Conservation (phyloP, 441 rosid species). For the Flueggea neowawraea region DNA sequence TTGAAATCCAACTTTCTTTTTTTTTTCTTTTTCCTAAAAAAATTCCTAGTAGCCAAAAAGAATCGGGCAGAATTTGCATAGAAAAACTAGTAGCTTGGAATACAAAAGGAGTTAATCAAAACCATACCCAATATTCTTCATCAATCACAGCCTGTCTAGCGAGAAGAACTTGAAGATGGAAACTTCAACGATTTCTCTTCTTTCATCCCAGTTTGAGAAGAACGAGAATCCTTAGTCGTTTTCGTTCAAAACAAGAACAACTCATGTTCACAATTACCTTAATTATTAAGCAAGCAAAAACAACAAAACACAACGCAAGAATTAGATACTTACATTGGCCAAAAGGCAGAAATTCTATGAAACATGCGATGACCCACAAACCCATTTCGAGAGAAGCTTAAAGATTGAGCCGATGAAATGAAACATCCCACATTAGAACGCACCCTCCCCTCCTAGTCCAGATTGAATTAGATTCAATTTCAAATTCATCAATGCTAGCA, state of each 20-base stretch:
- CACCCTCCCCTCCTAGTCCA: too few relatives aligned
- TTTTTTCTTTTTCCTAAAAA: too few relatives aligned
- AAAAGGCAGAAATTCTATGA: slow-evolving; percentile 26
- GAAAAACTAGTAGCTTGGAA: not conserved
- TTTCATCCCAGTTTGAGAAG: slow-evolving; percentile 33
- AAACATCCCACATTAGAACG: slow-evolving; percentile 13
- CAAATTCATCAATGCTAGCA: not conserved
- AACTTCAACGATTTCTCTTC: slow-evolving; percentile 37
- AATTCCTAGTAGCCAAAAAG: too few relatives aligned
- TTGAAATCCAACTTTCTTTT: too few relatives aligned
- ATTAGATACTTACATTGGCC: slow-evolving; percentile 37
- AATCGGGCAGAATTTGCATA: too few relatives aligned
- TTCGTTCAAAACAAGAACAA: not conserved
- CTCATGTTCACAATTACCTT: too few relatives aligned
- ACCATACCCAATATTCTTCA: slow-evolving; percentile 74
- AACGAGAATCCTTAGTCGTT: slow-evolving; percentile 48
- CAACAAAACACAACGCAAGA: not conserved
- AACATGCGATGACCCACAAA: slow-evolving; percentile 26
- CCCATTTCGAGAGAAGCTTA: slow-evolving; percentile 27
- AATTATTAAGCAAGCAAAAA: slow-evolving; percentile 4
- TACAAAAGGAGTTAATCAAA: not conserved
- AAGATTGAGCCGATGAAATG: slow-evolving; percentile 37
- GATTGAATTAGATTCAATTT: not conserved
- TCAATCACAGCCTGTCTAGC: slow-evolving; percentile 68
- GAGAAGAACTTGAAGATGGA: slow-evolving; percentile 30